Evolutionary conservation across 2,329 filamentous ascomycete genomes (phyloP).

Genomic region (Aspergillus quadrilineatus): DNA sequence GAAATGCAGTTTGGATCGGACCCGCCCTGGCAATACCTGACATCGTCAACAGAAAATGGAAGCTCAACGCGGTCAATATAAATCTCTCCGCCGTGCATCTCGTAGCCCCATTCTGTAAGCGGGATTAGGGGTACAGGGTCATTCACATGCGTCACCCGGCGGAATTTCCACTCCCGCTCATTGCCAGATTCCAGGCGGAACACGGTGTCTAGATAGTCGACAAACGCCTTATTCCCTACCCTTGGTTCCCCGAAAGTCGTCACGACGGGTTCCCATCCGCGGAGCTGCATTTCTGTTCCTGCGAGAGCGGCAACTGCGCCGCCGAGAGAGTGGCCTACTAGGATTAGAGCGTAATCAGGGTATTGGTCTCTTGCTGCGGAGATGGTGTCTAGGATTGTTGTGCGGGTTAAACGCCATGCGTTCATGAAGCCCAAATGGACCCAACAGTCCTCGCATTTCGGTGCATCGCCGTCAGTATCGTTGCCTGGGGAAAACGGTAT

Average conservation of each 20-base stretch:
- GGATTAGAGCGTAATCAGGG: constrained; percentile 69
- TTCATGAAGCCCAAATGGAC: constrained; percentile 88
- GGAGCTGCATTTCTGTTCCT: constrained; percentile 72
- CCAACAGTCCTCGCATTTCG: constrained; percentile 78
- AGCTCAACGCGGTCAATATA: constrained; percentile 73
- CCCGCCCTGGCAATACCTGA: constrained; percentile 70
- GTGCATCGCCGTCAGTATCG: constrained; percentile 37
- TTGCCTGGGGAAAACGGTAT: constrained; percentile 70
- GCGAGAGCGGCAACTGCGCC: constrained; percentile 89
- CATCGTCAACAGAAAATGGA: constrained; percentile 65
- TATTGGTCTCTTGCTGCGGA: constrained; percentile 59
- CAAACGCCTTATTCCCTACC: constrained; percentile 56
- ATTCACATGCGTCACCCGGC: constrained; percentile 78
- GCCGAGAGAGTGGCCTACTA: constrained; percentile 89
- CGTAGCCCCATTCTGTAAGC: constrained; percentile 82
- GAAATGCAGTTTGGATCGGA: constrained; percentile 71
- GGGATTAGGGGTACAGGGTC: constrained; percentile 90
- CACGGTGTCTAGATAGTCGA: constrained; percentile 53
- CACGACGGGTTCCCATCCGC: constrained; percentile 73
- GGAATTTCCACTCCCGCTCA: constrained; percentile 51
- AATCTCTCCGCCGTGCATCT: constrained; percentile 81
- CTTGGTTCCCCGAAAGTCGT: constrained; percentile 92
- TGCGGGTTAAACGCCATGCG: constrained; percentile 76
- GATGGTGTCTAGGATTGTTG: constrained; percentile 67
- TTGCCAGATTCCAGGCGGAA: constrained; percentile 42